Conservation (phyloP, 2,329 filamentous ascomycete genomes). For the Emergomyces orientalis region DNA sequence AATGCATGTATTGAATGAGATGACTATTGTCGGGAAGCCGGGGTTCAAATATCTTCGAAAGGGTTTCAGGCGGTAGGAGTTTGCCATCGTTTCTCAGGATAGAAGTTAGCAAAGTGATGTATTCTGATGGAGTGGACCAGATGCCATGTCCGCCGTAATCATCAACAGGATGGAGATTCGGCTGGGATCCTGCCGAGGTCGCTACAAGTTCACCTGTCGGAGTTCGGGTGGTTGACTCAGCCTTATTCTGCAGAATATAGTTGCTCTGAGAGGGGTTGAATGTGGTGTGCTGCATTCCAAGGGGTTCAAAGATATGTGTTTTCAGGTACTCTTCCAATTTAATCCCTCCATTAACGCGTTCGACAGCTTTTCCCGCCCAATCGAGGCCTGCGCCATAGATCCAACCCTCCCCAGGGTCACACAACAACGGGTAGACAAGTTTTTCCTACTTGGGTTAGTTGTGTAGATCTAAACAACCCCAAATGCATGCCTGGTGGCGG, state of each 20-base stretch:
- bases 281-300: slow-evolving; percentile 7
- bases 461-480: neutral
- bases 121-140: slow-evolving; percentile 26
- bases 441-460: slow-evolving; percentile 8
- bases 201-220: neutral
- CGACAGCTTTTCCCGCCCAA: slow-evolving; percentile 42
- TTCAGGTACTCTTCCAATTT: slow-evolving; percentile 7
- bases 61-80: slow-evolving; percentile 21
- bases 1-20: slow-evolving; percentile 24
- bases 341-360: slow-evolving; percentile 5
- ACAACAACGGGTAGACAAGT: slow-evolving; percentile 32
- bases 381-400: slow-evolving; percentile 42
- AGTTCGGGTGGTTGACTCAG: neutral
- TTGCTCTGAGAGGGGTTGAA: neutral
- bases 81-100: slow-evolving; percentile 25
- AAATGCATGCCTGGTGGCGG: too few species aligned
- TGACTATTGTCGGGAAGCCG: slow-evolving; percentile 20
- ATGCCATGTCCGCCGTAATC: slow-evolving; percentile 41
- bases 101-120: slow-evolving; percentile 25
- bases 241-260: neutral
- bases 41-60: slow-evolving; percentile 24
- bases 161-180: slow-evolving; percentile 19
- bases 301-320: slow-evolving; percentile 8
- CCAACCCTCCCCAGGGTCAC: slow-evolving; percentile 44
- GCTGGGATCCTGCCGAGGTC: neutral